Base-by-base conservation (phyloP, 208 protist genomes). In the Wallacemonas sp. region DNA sequence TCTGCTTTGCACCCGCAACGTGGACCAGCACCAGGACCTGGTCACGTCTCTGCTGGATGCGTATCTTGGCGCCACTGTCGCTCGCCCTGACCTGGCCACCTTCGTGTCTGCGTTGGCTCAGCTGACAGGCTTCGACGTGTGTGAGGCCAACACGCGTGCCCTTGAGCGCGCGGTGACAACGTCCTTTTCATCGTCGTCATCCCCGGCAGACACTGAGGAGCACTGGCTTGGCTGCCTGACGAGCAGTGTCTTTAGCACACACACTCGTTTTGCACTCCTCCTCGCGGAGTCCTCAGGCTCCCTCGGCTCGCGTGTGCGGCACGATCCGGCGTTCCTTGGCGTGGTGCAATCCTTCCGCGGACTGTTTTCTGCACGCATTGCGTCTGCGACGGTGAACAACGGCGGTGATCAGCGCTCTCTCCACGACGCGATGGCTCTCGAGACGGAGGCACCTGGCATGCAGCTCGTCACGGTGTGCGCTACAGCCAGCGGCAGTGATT, bases 1-100 rank as follows among this genome's bases (percentile, higher is more conserved):
- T 17, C 52, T 58, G 30, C 52, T 58, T 14, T 11, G 3, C 29
- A n/a, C 32, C 9, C 29, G 32, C 30, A 58, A 58, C 32, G 52
- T 58, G 52, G 52, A 58, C 52, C 52, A 58, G 19, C 52, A 58
- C 19, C 52, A 58, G 52, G 52, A 58, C 32, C 52, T 58, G 0
- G 52, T 58, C 52, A 58, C 52, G 14, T 14, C 23, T 48, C 26
- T 44, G 5, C 33, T 62, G 0, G 56, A 24, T 2, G 27, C 56
- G 19, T 58, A 58, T 29, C 52, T 62, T 33, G 55, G 60, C 33
- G 23, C 73, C 1, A 1, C 55, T 11, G 23, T 61, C 5, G 46
- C 71, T 2, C 44, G 65, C 21, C 41, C 43, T 6, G 60, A 52
- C 8, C 26, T 82, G 29, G 39, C 6, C 2, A 36, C 55, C 21